Conservation (phyloP, 106 monocot species). For the Dioscorea dumetorum region DNA sequence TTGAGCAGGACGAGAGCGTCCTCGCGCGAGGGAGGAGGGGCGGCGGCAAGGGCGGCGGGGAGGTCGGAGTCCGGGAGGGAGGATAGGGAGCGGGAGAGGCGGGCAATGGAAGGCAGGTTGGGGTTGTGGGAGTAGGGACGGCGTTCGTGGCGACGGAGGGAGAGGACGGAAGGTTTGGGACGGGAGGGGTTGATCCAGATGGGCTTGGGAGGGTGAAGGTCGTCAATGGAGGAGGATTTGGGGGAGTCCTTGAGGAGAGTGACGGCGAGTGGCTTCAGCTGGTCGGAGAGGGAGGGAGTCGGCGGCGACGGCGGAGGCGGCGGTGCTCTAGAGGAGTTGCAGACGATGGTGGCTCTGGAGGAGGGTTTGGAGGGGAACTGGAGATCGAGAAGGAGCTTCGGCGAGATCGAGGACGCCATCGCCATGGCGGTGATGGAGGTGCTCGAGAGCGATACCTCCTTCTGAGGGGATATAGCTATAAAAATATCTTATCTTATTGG, state of each 20-base stretch:
- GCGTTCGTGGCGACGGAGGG: slow-evolving; percentile 54
- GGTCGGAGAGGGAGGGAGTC: slow-evolving; percentile 56
- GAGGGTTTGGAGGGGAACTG: slow-evolving; percentile 8
- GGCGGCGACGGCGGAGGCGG: slow-evolving; percentile 1
- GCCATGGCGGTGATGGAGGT: background rate
- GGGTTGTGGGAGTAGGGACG: slow-evolving; percentile 23
- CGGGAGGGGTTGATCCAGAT: slow-evolving; percentile 89
- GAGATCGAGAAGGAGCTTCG: slow-evolving; percentile 2
- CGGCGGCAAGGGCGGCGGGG: slow-evolving; percentile 17
- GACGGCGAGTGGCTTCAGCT: slow-evolving; percentile 71
- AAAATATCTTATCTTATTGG: too few species aligned
- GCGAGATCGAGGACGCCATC: background rate
- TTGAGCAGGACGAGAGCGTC: slow-evolving; percentile 63
- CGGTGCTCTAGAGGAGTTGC: slow-evolving; percentile 21
- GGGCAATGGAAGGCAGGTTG: slow-evolving; percentile 13
- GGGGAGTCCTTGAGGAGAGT: slow-evolving; percentile 41
- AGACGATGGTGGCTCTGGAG: slow-evolving; percentile 12
- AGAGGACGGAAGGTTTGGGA: slow-evolving; percentile 60
- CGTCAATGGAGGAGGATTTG: background rate
- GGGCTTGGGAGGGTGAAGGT: slow-evolving; percentile 34
- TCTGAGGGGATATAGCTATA: too few species aligned
- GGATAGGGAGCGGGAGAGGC: slow-evolving; percentile 27
- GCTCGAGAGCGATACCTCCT: background rate
- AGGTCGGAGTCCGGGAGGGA: slow-evolving; percentile 18
- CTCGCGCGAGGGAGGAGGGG: slow-evolving; percentile 26